Evolutionary conservation across 139 green algal species (phyloP), one percentile per base, ranked within the genome.

Genomic region (Zygnema circumcarinatum): DNA sequence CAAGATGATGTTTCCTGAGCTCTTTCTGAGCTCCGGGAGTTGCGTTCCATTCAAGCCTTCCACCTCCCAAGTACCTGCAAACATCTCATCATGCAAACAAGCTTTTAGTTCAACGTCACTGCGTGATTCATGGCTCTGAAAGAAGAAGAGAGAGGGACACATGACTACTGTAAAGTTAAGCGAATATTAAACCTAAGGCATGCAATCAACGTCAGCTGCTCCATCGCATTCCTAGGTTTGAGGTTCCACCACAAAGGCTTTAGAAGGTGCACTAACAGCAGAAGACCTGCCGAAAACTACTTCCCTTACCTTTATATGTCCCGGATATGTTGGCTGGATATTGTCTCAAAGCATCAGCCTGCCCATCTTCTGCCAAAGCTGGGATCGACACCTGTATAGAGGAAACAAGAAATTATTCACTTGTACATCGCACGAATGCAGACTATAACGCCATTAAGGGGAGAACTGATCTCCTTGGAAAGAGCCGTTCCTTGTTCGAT

Each of bases 281-380:
- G n/a, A n/a, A n/a, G n/a, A n/a, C n/a, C n/a, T n/a, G n/a, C n/a
- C n/a, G n/a, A n/a, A 21, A 38, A 22, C 31, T 72, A 36, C 39
- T 73, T 42, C 32, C 38, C 81, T 74, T 16, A 88, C 83, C 83
- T 84, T 84, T 88, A 32, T 85, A 88, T 38, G 83, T 88, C 29
- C 83, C 83, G 7, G 83, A 88, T 35, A 88, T 84, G 42, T 88
- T 88, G 31, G 73, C 76, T 52, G 83, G 83, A 11, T 74, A 86
- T 41, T 78, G 69, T 62, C 47, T 62, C n/a, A n/a, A n/a, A n/a
- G n/a, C n/a, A n/a, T n/a, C n/a, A n/a, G n/a, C n/a, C n/a, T n/a
- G n/a, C n/a, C n/a, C n/a, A n/a, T n/a, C n/a, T 16, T 62, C 47
- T 25, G 47, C 7, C 16, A 62, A 25, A 7, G 47, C 47, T 16